Evolutionary conservation across 2,329 filamentous ascomycete genomes (phyloP).

Genomic region (Leptoxyphium fumago): DNA sequence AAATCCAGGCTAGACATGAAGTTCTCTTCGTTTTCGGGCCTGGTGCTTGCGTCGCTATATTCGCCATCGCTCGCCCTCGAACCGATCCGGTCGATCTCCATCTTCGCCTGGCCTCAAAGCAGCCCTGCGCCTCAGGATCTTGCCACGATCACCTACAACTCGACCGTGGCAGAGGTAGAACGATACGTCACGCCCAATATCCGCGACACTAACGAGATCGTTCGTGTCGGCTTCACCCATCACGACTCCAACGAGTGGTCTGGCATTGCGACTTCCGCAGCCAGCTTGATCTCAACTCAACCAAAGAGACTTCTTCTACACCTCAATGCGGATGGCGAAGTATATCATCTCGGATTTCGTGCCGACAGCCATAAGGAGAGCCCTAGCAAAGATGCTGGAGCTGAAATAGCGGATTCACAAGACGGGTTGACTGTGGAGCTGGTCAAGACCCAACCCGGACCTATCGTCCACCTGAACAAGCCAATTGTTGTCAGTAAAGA

Average conservation of each 20-base stretch:
- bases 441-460: slow-evolving; percentile 23
- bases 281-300: slow-evolving; percentile 26
- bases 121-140: slow-evolving; percentile 24
- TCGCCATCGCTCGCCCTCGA: slow-evolving; percentile 15
- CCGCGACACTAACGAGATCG: slow-evolving; percentile 22
- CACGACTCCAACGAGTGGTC: slow-evolving; percentile 23
- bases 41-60: slow-evolving; percentile 21
- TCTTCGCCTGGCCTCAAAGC: slow-evolving; percentile 23
- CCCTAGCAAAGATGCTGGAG: slow-evolving; percentile 1
- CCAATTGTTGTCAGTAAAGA: slow-evolving; percentile 41
- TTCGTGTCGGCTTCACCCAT: slow-evolving; percentile 30
- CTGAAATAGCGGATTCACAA: slow-evolving; percentile 6
- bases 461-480: slow-evolving; percentile 33
- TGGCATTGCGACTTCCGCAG: slow-evolving; percentile 31
- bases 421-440: slow-evolving; percentile 29
- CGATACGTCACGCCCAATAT: slow-evolving; percentile 23
- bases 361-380: slow-evolving; percentile 13
- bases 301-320: slow-evolving; percentile 30
- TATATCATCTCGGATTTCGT: slow-evolving; percentile 31
- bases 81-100: slow-evolving; percentile 14
- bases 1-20: slow-evolving; percentile 16
- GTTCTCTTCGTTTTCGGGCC: slow-evolving; percentile 19
- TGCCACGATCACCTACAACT: slow-evolving; percentile 29
- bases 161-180: slow-evolving; percentile 25
- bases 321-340: slow-evolving; percentile 27